Evolutionary conservation across 208 protist species (phyloP), one percentile per base, ranked within the genome.

Genomic region (Endotrypanum monterogeii): DNA sequence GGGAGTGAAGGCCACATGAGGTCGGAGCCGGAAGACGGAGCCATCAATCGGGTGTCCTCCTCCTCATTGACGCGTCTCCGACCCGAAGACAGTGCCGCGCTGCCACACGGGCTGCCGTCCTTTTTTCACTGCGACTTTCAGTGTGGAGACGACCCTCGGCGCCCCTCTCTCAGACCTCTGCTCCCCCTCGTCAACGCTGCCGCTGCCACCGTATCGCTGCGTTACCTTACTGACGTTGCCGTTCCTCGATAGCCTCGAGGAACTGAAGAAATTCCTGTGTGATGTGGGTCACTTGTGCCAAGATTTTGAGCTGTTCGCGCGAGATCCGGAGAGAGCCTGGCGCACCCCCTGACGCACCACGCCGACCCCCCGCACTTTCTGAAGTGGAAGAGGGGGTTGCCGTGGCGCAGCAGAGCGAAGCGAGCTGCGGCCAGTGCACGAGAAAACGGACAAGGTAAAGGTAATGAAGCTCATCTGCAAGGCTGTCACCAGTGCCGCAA

Each of bases 381-480:
- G 68, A 56, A 30, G 65, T 51, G 41, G 23, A 63, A 71, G 56
- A 57, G 3, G 83, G 39, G 9, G 63, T 73, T 3, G 63, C 16
- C 6, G 71, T 86, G 46, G 86, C 86, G 68, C 90, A 93, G 28
- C 82, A 87, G 50, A 97, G 72, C 28, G 85, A 80, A 32, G 89
- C 82, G 8, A 97, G 71, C 77, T 97, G 93, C 44, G 93, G 93
- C 58, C 93, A 87, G 46, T 97, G 93, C 37, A 90, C 83, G 46
- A 95, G 86, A 44, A 97, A 87, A 11, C 93, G 90, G 9, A 94
- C 85, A 18, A 97, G 80, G 70, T 95, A 95, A 16, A 78, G 79
- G 60, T 90, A 87, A 71, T 97, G 93, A 3, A 84, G 44, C 46
- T 74, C 46, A 11, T 71, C 68, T 20, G 66, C 56, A 3, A 75